Base-by-base conservation (phyloP, 768 basidiomycete species). In the Cytidiella melzeri region DNA sequence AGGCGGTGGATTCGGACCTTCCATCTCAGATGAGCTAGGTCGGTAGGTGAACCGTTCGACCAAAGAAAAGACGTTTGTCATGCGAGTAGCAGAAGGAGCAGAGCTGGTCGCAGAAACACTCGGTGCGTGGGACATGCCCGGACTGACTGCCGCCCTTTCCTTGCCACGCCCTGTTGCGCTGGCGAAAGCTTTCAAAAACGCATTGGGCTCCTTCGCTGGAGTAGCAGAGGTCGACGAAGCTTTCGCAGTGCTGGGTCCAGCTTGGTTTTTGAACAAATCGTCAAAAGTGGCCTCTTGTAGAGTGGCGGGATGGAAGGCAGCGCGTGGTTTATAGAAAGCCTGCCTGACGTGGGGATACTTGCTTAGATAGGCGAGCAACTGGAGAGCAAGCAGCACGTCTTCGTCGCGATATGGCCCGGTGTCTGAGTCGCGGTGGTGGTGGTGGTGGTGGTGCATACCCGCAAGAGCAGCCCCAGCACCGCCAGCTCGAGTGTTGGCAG, bases 341-440 rank as follows among this genome's bases (percentile, higher is more conserved):
- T 93, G 85, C 9, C 96, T 75, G 3, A 98, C 95, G 64, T 98
- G 95, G 1, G 96, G 93, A 63, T 99, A 98, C 67, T 99, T 98
- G 69, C 87, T 92, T 15, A 98, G 75, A 63, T 99, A 98, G 3
- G 96, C 96, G 1, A 99, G 76, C 2, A 98, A 81, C 64, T 99
- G 95, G 11, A 99, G 69, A 18, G 86, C 81, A 7, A 94, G 78
- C 1, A 98, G 72, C 0, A 98, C 91, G 54, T 96, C 94, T 59
- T 99, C 95, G 62, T 98, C 93, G 23, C 91, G 79, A 67, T 94
- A 96, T 0, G 87, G 88, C 0, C 87, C 86, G 0, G 67, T 59
- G 20, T 75, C 74, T 1, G 50, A 9, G 21, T 72, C 68, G 41
- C 66, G 65, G 37, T 68, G 60, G 52, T 72, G 64, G 45, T 67